Percentiles rank a stretch among this genome's conserved stretches.
Evolutionary conservation across 2,329 filamentous ascomycete species (phyloP).

Genomic region (Xenoacremonium recifei): DNA sequence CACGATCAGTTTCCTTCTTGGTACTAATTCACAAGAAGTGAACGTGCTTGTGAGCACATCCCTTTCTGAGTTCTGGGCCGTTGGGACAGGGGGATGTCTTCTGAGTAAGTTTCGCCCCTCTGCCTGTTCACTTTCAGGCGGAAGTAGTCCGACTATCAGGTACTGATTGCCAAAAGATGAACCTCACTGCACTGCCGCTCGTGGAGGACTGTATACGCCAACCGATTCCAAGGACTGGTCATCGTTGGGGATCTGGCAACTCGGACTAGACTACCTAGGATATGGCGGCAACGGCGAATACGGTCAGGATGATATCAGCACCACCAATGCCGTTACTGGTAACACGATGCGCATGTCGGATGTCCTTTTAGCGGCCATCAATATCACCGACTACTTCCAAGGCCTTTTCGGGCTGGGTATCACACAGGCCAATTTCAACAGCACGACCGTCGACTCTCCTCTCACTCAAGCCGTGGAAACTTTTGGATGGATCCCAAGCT

Average conservation of each 20-base stretch:
- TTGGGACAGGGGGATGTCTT: conserved; percentile 57
- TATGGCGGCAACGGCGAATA: conserved; percentile 62
- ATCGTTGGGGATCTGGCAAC: conserved; percentile 56
- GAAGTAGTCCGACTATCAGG: not conserved
- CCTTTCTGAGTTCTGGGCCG: conserved; percentile 69
- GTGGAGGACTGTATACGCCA: conserved; percentile 59
- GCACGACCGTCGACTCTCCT: conserved; percentile 48
- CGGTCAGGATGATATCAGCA: conserved; percentile 51
- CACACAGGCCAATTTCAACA: conserved; percentile 50
- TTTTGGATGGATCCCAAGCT: conserved; percentile 62
- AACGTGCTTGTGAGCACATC: conserved; percentile 59
- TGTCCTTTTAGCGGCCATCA: conserved; percentile 51
- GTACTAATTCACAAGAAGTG: conserved; percentile 37
- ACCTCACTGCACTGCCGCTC: conserved; percentile 50
- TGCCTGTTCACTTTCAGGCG: not conserved
- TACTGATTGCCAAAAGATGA: conserved; percentile 36
- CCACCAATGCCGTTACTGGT: conserved; percentile 37
- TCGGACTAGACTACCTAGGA: conserved; percentile 59
- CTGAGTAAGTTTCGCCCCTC: conserved; percentile 47
- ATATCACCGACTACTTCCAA: conserved; percentile 53
- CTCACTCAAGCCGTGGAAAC: conserved; percentile 58
- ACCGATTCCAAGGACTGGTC: conserved; percentile 57
- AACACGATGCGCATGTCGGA: conserved; percentile 41
- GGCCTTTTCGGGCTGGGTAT: conserved; percentile 59
- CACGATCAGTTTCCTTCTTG: conserved; percentile 55